A percentile compares a stretch with the other conserved stretches of the same genome.
Conservation (phyloP, 164 flowering plant species). For the Buxus sempervirens region DNA sequence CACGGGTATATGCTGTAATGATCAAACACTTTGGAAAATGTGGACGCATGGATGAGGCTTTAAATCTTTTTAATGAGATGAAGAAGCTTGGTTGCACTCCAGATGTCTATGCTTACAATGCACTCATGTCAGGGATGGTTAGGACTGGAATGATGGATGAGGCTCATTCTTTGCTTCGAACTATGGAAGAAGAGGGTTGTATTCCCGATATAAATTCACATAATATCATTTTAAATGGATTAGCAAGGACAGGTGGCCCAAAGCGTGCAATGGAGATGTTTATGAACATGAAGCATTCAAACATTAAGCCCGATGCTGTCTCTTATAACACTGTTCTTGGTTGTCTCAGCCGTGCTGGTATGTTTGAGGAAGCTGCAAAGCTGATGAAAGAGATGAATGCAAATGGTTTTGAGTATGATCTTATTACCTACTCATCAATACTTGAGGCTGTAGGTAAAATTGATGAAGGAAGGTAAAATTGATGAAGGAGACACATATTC, state of each 20-base stretch:
- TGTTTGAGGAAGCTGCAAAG: conserved; percentile 92
- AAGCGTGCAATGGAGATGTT: conserved; percentile 75
- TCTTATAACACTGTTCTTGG: conserved; percentile 89
- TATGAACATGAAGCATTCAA: conserved; percentile 60
- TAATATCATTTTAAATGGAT: conserved; percentile 83
- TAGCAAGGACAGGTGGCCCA: conserved; percentile 77
- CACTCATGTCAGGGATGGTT: conserved; percentile 94
- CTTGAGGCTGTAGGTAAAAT: conserved; percentile 88
- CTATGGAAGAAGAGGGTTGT: conserved; percentile 83
- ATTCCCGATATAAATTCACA: conserved; percentile 77
- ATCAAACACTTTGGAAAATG: conserved; percentile 89
- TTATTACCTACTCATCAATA: conserved; percentile 81
- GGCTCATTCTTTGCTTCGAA: conserved; percentile 66
- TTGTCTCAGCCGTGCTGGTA: conserved; percentile 86
- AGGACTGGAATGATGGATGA: conserved; percentile 83
- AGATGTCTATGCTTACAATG: conserved; percentile 88
- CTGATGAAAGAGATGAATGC: conserved; percentile 82
- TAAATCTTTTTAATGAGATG: conserved; percentile 89
- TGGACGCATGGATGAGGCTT: conserved; percentile 71
- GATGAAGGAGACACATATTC: conserved; percentile 40
- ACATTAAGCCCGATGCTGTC: conserved; percentile 74
- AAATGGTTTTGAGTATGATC: conserved; percentile 78
- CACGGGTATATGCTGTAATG: conserved; percentile 94
- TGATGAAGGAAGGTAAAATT: conserved; percentile 68
- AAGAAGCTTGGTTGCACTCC: conserved; percentile 68